These are phyloP conservation scores for Camelina hispida DNA, from an alignment of 345 rosid genomes.

Conservation along the genomic window DNA sequence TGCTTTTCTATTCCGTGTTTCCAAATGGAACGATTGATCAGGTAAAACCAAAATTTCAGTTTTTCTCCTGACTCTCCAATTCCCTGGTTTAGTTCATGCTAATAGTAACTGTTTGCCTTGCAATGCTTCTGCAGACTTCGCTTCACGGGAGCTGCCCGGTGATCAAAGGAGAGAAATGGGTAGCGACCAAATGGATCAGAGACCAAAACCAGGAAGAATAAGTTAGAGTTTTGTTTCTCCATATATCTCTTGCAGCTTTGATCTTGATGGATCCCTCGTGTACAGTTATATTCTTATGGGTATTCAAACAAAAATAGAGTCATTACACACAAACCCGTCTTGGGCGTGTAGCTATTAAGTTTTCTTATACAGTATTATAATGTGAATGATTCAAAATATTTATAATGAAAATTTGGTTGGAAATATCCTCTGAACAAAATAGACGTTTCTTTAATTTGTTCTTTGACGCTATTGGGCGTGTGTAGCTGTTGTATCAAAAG, in stretches of 20 bases:
- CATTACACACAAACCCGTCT: too few relatives aligned
- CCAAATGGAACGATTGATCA: conserved; percentile 76
- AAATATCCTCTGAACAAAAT: too few relatives aligned
- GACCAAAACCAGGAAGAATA: conserved; percentile 54
- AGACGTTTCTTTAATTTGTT: too few relatives aligned
- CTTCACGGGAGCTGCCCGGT: conserved; percentile 93
- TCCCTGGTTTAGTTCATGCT: conserved; percentile 25
- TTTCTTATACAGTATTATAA: too few relatives aligned
- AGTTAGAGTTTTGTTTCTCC: background rate
- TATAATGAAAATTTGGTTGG: too few relatives aligned
- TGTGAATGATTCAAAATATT: too few relatives aligned
- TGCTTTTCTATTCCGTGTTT: conserved; percentile 63
- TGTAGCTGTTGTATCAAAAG: too few relatives aligned
- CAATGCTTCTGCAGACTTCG: conserved; percentile 61
- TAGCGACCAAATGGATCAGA: conserved; percentile 90
- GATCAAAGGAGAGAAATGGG: conserved; percentile 85
- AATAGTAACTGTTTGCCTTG: conserved; percentile 11
- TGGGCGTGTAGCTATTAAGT: too few relatives aligned
- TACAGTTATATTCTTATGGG: conserved; percentile 29
- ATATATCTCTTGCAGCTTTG: conserved; percentile 14
- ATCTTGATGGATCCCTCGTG: conserved; percentile 24
- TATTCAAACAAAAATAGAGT: too few relatives aligned
- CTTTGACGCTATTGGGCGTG: too few relatives aligned
- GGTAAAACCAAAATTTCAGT: conserved; percentile 42
- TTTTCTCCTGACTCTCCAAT: conserved; percentile 10